These are phyloP conservation scores for Globisporangium cederbergense DNA, from an alignment of 352 stramenopile species.

Conservation along the genomic window DNA sequence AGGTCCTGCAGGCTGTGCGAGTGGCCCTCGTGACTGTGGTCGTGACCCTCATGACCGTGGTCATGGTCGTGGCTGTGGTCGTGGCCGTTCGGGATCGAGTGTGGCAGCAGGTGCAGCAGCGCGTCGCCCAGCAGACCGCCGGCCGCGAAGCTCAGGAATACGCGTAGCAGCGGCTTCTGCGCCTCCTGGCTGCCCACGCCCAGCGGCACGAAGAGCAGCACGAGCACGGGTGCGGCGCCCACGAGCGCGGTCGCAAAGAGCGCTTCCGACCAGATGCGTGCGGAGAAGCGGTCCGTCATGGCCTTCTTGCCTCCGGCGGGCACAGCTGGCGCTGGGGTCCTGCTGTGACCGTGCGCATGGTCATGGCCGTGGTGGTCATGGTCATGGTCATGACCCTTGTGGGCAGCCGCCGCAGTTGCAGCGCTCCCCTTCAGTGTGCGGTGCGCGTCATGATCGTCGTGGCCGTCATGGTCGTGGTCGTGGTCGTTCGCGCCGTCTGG, in stretches of 20 bases:
- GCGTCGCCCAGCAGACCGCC: slow-evolving; percentile 88
- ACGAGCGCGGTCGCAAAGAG: slow-evolving; percentile 72
- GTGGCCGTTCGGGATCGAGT: slow-evolving; percentile 57
- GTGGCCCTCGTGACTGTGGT: slow-evolving; percentile 49
- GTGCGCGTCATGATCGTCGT: slow-evolving; percentile 22
- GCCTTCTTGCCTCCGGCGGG: neutral
- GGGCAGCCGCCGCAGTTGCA: neutral
- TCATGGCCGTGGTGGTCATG: neutral
- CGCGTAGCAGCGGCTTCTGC: slow-evolving; percentile 67
- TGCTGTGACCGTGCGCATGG: slow-evolving; percentile 16
- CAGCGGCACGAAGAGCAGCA: slow-evolving; percentile 72
- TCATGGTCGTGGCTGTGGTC: slow-evolving; percentile 23
- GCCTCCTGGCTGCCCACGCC: slow-evolving; percentile 46
- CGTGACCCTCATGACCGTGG: slow-evolving; percentile 37
- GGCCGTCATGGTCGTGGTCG: slow-evolving; percentile 19
- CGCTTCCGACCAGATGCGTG: slow-evolving; percentile 54
- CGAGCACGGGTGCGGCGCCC: slow-evolving; percentile 60
- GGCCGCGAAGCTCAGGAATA: slow-evolving; percentile 88
- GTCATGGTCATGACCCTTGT: slow-evolving; percentile 11
- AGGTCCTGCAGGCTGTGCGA: slow-evolving; percentile 64
- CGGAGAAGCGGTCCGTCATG: slow-evolving; percentile 34
- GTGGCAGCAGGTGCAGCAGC: slow-evolving; percentile 88
- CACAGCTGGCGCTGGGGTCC: slow-evolving; percentile 6
- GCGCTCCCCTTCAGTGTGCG: slow-evolving; percentile 1
- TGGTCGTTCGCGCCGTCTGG: slow-evolving; percentile 12